These are phyloP conservation scores for Euphrasia arctica DNA, from an alignment of 305 asterid species.

Conservation along the genomic window DNA sequence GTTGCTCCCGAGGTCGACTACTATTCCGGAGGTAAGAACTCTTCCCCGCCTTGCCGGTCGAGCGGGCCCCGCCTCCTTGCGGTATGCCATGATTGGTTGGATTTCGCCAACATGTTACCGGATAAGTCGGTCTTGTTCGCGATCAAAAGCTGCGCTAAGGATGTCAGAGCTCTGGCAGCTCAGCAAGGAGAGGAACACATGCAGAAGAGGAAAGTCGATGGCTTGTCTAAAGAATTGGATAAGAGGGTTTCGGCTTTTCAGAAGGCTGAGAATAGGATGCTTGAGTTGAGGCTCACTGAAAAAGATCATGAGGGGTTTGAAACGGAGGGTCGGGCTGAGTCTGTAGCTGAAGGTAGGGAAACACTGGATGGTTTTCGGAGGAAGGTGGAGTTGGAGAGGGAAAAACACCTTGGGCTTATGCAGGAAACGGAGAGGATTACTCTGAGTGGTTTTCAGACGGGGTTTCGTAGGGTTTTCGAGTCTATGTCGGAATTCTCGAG, in stretches of 20 bases:
- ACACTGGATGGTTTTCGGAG: conserved; percentile 48
- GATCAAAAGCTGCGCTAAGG: conserved; percentile 66
- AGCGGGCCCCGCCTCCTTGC: conserved; percentile 47
- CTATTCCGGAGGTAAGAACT: conserved; percentile 17
- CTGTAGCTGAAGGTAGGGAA: conserved; percentile 48
- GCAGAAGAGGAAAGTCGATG: conserved; percentile 78
- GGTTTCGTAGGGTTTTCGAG: conserved; percentile 75
- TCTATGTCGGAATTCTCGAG: conserved; percentile 65
- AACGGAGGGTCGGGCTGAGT: conserved; percentile 40
- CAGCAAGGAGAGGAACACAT: conserved; percentile 83
- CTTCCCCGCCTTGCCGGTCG: conserved; percentile 16
- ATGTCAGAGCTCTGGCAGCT: conserved; percentile 72
- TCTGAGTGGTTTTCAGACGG: conserved; percentile 66
- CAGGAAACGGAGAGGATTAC: conserved; percentile 71
- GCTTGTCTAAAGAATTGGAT: conserved; percentile 68
- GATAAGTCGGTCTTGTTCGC: conserved; percentile 57
- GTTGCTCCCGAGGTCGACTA: conserved; percentile 39
- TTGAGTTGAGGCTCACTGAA: conserved; percentile 50
- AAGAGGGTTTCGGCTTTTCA: conserved; percentile 51
- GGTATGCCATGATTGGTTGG: conserved; percentile 62
- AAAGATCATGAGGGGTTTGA: conserved; percentile 31
- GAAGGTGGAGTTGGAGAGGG: conserved; percentile 68
- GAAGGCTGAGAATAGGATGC: conserved; percentile 50
- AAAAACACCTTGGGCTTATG: conserved; percentile 62
- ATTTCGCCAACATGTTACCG: conserved; percentile 54